These are phyloP conservation scores for Mycosphaerelloides madeirae DNA, from an alignment of 2,329 filamentous ascomycete genomes.

Conservation along the genomic window DNA sequence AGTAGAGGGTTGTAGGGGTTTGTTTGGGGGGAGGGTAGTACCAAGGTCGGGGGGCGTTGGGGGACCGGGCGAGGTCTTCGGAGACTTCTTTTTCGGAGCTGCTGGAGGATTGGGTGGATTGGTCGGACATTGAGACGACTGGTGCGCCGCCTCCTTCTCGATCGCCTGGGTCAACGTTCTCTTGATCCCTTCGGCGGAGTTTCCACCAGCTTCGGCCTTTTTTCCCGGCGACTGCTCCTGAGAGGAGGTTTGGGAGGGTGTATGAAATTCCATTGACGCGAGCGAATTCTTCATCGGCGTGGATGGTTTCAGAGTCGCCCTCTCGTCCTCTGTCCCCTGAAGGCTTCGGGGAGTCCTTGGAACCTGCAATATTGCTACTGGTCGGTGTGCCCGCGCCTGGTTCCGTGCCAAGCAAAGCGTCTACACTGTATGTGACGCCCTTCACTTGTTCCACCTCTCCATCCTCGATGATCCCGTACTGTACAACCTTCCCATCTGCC, in stretches of 20 bases:
- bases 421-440: constrained; percentile 94
- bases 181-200: constrained; percentile 29
- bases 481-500: constrained; percentile 83
- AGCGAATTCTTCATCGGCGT: constrained; percentile 86
- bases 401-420: constrained; percentile 71
- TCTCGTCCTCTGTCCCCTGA: constrained; percentile 30
- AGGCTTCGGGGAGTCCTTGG: constrained; percentile 35
- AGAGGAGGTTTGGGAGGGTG: constrained; percentile 80
- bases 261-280: constrained; percentile 93
- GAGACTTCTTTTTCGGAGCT: constrained; percentile 78
- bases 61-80: constrained; percentile 69
- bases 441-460: constrained; percentile 98
- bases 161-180: constrained; percentile 13
- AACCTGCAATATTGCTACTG: constrained; percentile 31
- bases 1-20: constrained; percentile 69
- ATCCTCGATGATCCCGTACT: constrained; percentile 86
- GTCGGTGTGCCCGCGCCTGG: constrained; percentile 45
- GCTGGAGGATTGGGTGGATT: constrained; percentile 62
- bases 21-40: constrained; percentile 38
- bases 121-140: constrained; percentile 52
- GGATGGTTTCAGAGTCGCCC: constrained; percentile 58
- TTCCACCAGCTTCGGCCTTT: constrained; percentile 21
- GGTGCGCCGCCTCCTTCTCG: constrained; percentile 23
- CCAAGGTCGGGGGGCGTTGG: constrained; percentile 53
- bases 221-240: constrained; percentile 48